Conservation (phyloP, 2,329 filamentous ascomycete species). For the Colletotrichum abscissum region DNA sequence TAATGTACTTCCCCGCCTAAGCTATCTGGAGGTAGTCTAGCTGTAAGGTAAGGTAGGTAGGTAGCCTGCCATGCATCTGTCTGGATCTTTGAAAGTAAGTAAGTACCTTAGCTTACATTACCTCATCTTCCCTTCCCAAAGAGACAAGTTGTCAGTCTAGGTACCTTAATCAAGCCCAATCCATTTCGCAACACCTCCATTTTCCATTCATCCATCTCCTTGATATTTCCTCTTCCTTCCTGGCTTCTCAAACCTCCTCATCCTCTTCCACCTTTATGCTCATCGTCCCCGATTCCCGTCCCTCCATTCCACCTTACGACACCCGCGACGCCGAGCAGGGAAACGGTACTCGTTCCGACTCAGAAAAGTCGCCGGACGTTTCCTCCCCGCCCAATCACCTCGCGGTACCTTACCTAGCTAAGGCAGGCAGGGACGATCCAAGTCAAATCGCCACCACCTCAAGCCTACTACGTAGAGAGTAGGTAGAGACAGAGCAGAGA, state of each 20-base stretch:
- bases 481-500: neutral
- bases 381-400: constrained; percentile 2
- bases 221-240: neutral
- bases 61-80: neutral
- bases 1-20: neutral
- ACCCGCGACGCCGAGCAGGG: neutral
- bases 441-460: constrained; percentile 31
- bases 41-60: too few species aligned
- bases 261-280: neutral
- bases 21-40: neutral
- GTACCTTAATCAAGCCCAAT: neutral
- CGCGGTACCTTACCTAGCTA: constrained; percentile 26
- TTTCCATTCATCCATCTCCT: neutral
- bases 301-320: neutral
- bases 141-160: neutral
- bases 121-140: neutral
- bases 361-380: neutral
- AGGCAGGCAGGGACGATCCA: constrained; percentile 29
- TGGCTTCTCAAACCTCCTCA: neutral
- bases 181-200: neutral
- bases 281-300: neutral
- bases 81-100: neutral
- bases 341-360: neutral
- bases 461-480: too few species aligned
- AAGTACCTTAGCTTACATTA: neutral